Conservation (phyloP, 2,329 filamentous ascomycete genomes). For the Coniochaeta sp. region DNA sequence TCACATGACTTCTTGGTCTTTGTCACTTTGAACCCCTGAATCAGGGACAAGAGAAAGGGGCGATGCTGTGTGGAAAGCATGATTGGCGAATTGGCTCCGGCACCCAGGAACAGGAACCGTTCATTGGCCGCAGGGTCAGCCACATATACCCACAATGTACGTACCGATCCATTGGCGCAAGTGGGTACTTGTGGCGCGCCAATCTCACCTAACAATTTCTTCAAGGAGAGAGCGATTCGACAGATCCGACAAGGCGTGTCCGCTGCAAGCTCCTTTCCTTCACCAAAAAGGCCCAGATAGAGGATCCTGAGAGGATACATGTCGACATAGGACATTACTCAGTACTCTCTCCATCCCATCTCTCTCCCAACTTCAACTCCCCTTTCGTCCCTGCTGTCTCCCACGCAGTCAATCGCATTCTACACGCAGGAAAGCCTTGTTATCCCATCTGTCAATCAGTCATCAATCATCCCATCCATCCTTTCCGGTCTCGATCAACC, state of each 20-base stretch:
- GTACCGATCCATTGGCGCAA: neutral
- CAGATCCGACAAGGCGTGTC: neutral
- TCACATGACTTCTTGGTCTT: no score
- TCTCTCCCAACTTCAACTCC: neutral
- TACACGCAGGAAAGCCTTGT: neutral
- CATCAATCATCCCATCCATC: neutral
- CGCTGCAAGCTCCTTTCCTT: neutral
- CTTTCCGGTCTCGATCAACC: neutral
- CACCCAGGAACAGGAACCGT: neutral
- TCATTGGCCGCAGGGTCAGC: neutral
- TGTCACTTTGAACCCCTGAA: no score
- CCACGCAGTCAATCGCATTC: neutral
- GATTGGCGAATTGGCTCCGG: neutral
- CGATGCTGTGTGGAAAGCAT: neutral
- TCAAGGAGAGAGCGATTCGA: neutral
- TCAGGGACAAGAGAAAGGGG: no score
- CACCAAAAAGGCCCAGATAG: neutral
- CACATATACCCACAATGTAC: neutral
- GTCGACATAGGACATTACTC: neutral
- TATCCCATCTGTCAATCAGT: neutral
- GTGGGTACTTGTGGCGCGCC: neutral
- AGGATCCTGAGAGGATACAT: no score
- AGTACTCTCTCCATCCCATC: neutral
- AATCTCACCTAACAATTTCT: slow-evolving; percentile 2
- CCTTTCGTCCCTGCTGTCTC: neutral